A percentile compares a stretch with the other conserved stretches of the same genome.
Conservation (phyloP, 2,329 filamentous ascomycete genomes). For the Apiospora rasikravindrae region DNA sequence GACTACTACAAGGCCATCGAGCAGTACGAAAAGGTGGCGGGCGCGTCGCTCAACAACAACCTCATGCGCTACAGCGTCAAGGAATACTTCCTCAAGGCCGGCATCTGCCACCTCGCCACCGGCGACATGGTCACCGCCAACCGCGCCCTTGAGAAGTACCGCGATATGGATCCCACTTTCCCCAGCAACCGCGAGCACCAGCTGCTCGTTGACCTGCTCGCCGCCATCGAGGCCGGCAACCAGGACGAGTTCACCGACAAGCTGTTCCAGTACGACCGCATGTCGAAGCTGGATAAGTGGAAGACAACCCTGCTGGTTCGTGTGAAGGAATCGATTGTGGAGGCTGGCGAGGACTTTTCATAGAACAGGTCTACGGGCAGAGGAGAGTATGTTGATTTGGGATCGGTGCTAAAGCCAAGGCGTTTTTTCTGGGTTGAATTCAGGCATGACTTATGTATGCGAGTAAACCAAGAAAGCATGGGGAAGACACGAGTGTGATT, state of each 20-base stretch:
- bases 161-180: conserved; percentile 80
- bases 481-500: not conserved
- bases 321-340: conserved; percentile 83
- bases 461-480: conserved; percentile 13
- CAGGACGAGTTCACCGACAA: conserved; percentile 86
- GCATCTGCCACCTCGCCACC: conserved; percentile 81
- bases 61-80: conserved; percentile 94
- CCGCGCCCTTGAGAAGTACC: conserved; percentile 81
- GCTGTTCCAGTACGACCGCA: conserved; percentile 86
- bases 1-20: conserved; percentile 87
- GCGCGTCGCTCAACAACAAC: conserved; percentile 82
- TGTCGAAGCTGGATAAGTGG: conserved; percentile 96
- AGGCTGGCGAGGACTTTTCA: conserved; percentile 40
- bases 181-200: conserved; percentile 79
- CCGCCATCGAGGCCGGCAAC: conserved; percentile 77
- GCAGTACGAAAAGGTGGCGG: conserved; percentile 83
- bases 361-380: conserved; percentile 24
- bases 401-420: conserved; percentile 11
- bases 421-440: conserved; percentile 16
- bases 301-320: conserved; percentile 86
- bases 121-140: conserved; percentile 78
- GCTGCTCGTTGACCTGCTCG: conserved; percentile 77
- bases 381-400: not conserved
- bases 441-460: conserved; percentile 13
- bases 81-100: conserved; percentile 93